phyloP scores from a whole-genome alignment of 768 basidiomycete genomes.

The Boletus edulis region DNA sequence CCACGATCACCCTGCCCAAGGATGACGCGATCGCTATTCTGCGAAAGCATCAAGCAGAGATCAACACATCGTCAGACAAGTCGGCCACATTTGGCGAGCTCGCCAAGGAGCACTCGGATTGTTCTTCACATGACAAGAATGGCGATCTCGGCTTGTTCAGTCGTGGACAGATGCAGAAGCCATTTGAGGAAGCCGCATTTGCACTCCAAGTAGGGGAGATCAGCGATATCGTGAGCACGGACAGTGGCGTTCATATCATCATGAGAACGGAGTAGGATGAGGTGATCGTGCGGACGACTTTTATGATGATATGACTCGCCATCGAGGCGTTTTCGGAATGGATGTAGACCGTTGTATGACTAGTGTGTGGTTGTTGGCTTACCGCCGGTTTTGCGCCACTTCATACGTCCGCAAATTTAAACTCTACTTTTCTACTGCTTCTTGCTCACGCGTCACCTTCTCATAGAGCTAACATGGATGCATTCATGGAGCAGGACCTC shows the following conservation, averaged over 20 bases:
- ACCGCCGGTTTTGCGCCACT: too few species aligned
- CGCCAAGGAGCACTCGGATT: slow-evolving; percentile 80
- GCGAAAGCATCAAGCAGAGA: slow-evolving; percentile 56
- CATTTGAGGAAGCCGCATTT: slow-evolving; percentile 90
- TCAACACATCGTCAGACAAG: slow-evolving; percentile 44
- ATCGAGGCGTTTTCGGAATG: too few species aligned
- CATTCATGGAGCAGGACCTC: slow-evolving; percentile 2
- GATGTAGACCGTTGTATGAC: neutral
- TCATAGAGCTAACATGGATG: neutral
- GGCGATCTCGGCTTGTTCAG: slow-evolving; percentile 92
- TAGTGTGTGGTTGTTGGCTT: neutral
- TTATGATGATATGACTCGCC: neutral
- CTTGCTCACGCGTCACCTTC: too few species aligned
- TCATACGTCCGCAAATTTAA: too few species aligned
- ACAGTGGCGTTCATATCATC: slow-evolving; percentile 94
- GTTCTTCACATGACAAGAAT: slow-evolving; percentile 74
- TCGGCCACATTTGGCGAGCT: slow-evolving; percentile 69
- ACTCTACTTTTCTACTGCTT: too few species aligned
- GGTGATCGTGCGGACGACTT: slow-evolving; percentile 21
- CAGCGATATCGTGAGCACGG: slow-evolving; percentile 81
- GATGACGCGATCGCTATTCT: slow-evolving; percentile 88
- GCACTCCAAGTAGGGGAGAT: slow-evolving; percentile 69
- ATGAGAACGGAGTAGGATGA: slow-evolving; percentile 68
- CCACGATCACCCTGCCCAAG: slow-evolving; percentile 82
- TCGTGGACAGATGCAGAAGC: slow-evolving; percentile 92